A percentile compares a stretch with the other conserved stretches of the same genome.
Conservation (phyloP, 2,329 filamentous ascomycete genomes). For the Drechslerella coelobrocha region DNA sequence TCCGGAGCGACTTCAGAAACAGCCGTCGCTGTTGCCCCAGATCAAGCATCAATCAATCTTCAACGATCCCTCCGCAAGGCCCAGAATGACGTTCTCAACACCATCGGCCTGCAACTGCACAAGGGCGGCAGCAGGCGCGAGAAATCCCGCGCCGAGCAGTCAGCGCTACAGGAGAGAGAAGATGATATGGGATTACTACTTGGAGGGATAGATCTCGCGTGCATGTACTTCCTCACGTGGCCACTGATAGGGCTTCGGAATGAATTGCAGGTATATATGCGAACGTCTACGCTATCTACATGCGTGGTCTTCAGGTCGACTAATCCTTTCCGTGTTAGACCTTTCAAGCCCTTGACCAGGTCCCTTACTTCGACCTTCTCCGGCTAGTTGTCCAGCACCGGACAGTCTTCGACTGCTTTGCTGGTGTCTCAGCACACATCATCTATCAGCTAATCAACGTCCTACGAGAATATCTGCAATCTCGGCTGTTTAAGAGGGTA, state of each 20-base stretch:
- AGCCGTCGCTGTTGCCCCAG: constrained; percentile 5
- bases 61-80: constrained; percentile 54
- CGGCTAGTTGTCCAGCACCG: constrained; percentile 17
- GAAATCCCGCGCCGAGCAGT: constrained; percentile 31
- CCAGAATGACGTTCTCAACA: constrained; percentile 55
- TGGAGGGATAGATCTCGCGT: constrained; percentile 52
- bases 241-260: constrained; percentile 54
- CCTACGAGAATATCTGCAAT: constrained; percentile 52
- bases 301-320: too few species aligned
- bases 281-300: neutral
- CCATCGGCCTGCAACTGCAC: constrained; percentile 52
- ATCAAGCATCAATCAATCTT: constrained; percentile 52
- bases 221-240: constrained; percentile 54
- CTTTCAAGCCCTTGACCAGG: constrained; percentile 30
- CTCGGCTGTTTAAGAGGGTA: constrained; percentile 52
- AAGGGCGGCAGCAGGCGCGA: constrained; percentile 42
- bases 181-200: constrained; percentile 55
- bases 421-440: constrained; percentile 55
- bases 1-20: constrained; percentile 4
- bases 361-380: constrained; percentile 34
- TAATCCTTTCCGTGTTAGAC: constrained; percentile 6
- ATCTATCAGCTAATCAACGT: constrained; percentile 54
- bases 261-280: constrained; percentile 52
- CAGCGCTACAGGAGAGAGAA: constrained; percentile 50
- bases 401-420: constrained; percentile 51